A percentile compares a stretch with the other conserved stretches of the same genome.
These are phyloP conservation scores for Sicyos baderoa DNA, from an alignment of 306 rosid species.

Conservation along the genomic window DNA sequence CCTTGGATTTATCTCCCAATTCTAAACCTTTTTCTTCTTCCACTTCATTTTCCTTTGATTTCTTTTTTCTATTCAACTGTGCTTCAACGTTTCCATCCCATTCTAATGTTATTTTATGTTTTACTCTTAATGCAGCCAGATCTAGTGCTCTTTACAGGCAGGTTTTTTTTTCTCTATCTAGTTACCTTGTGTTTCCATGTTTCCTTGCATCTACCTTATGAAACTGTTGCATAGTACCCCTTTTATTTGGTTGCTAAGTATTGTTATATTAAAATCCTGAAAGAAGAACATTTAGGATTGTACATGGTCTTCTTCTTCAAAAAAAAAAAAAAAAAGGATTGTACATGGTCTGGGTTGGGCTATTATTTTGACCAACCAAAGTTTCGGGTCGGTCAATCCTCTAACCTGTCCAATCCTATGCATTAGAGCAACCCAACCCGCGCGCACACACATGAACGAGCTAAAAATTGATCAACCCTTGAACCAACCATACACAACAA, in stretches of 20 bases:
- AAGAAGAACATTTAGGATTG: neutral
- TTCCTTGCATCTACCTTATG: constrained; percentile 18
- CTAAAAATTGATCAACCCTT: too few species aligned
- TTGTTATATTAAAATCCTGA: neutral
- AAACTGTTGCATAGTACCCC: constrained; percentile 12
- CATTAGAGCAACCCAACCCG: too few species aligned
- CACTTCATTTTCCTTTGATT: neutral
- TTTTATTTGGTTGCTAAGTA: constrained; percentile 22
- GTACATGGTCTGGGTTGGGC: too few species aligned
- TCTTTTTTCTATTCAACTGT: neutral
- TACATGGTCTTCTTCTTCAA: too few species aligned
- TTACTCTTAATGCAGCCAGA: constrained; percentile 77
- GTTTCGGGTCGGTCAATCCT: too few species aligned
- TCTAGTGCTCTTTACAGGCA: constrained; percentile 98
- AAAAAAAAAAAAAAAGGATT: too few species aligned
- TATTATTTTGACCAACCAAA: too few species aligned
- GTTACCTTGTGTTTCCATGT: constrained; percentile 20
- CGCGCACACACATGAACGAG: too few species aligned
- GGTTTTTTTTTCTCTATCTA: constrained; percentile 33
- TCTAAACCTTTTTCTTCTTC: neutral
- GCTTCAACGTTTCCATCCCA: constrained; percentile 18
- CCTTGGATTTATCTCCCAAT: constrained; percentile 6
- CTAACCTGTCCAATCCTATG: too few species aligned
- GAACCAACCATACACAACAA: too few species aligned
- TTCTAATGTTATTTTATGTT: constrained; percentile 42